Conservation (phyloP, 2,329 filamentous ascomycete genomes). For the Pseudogymnoascus sp. region DNA sequence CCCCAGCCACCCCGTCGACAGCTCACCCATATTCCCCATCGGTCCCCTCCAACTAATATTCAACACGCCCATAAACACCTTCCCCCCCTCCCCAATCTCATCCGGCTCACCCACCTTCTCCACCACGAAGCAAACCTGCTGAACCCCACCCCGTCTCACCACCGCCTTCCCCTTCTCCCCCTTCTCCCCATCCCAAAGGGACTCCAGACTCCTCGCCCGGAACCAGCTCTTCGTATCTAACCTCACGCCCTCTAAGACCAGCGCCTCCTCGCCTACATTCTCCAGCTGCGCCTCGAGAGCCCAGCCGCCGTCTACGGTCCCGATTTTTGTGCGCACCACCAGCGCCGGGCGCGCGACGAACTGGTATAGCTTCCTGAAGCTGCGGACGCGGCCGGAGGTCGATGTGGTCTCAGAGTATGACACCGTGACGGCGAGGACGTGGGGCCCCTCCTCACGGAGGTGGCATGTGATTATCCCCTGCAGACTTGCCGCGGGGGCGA, state of each 20-base stretch:
- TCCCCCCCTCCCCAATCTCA: conserved; percentile 32
- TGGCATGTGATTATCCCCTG: conserved; percentile 80
- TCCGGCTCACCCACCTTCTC: conserved; percentile 29
- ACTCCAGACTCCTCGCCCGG: conserved; percentile 42
- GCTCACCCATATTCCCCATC: conserved; percentile 80
- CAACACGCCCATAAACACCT: conserved; percentile 67
- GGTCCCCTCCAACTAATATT: conserved; percentile 81
- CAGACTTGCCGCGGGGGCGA: conserved; percentile 56
- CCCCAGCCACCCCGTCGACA: conserved; percentile 77
- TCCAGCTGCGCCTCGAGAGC: conserved; percentile 90
- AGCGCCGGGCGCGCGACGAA: conserved; percentile 88
- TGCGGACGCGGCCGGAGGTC: conserved; percentile 62
- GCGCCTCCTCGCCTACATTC: conserved; percentile 77
- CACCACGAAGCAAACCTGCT: conserved; percentile 57
- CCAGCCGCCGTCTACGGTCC: conserved; percentile 50
- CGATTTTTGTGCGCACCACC: conserved; percentile 81
- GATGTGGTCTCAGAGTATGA: conserved; percentile 85
- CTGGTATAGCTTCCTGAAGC: conserved; percentile 92
- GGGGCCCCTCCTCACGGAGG: conserved; percentile 86
- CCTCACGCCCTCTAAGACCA: conserved; percentile 63
- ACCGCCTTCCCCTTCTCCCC: conserved; percentile 49
- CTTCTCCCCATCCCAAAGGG: conserved; percentile 22
- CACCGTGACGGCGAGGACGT: conserved; percentile 87
- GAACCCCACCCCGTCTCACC: conserved; percentile 53
- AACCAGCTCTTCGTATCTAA: conserved; percentile 46